Evolutionary conservation across 805 yeast genomes (phyloP), one percentile per base, ranked within the genome.

Genomic region (Ogataea dorogensis): DNA sequence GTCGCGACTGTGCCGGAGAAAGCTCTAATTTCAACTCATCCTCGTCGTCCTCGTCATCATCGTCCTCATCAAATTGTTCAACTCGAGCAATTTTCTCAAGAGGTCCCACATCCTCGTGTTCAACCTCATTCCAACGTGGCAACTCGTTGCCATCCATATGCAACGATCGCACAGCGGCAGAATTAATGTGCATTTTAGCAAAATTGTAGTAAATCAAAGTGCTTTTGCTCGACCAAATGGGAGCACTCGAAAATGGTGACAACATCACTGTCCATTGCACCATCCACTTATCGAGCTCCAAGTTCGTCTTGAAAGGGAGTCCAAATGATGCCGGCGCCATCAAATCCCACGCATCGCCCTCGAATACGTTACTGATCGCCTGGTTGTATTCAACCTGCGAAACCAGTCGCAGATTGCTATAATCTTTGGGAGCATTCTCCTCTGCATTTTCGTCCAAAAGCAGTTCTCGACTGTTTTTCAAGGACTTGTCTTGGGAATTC

Each of bases 201-300:
- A 80, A 81, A 50, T 81, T 80, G 51, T 81, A 81, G 51, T 81
- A 81, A 27, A 81, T 74, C 40, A 81, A 62, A 0, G 86, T 79
- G 1, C 84, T 77, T 49, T 81, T 81, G 1, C 83, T 72, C 7
- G 83, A 75, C 88, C 88, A 81, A 0, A 69, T 59, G 24, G 78
- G 74, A 18, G 59, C 60, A 13, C 58, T 62, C 32, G 68, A 69
- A 31, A 75, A 68, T 1, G 85, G 83, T 3, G 83, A 74, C 14
- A 81, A 59, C 25, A 80, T 56, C 8, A 81, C 84, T 0, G 88
- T 78, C 88, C 88, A 81, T 14, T 81, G 79, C 4, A 81, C 85
- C 86, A 81, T 81, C 88, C 88, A 81, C 56, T 73, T 78, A 50
- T 81, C 88, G 23, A 81, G 58, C 40, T 79, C 85, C 38, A 81